Conservation (phyloP, 257 asterid species). For the Lycium barbarum region DNA sequence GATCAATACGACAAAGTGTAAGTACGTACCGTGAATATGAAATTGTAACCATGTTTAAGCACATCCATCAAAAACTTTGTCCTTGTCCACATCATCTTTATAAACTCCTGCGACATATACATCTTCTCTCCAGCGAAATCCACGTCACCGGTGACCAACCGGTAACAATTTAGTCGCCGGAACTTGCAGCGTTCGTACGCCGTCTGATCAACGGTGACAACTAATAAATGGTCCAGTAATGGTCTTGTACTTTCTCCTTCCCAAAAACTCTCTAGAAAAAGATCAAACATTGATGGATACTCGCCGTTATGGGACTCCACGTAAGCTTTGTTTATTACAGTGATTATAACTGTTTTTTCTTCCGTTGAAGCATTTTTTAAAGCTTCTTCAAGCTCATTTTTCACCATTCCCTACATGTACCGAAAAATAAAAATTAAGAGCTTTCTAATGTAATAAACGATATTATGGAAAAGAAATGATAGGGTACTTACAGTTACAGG, state of each 20-base stretch:
- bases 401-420: not conserved
- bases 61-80: constrained; percentile 60
- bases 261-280: constrained; percentile 85
- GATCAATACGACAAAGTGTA: too few relatives aligned
- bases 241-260: constrained; percentile 59
- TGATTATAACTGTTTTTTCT: constrained; percentile 65
- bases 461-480: not conserved
- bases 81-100: constrained; percentile 88
- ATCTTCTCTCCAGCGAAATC: constrained; percentile 62
- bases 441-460: not conserved
- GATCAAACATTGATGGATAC: constrained; percentile 71
- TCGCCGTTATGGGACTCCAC: constrained; percentile 53
- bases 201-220: constrained; percentile 68
- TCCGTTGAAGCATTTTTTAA: constrained; percentile 58
- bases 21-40: constrained; percentile 71
- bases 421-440: not conserved
- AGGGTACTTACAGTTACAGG: constrained; percentile 29
- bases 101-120: constrained; percentile 66
- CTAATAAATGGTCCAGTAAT: constrained; percentile 55
- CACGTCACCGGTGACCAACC: constrained; percentile 42
- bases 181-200: constrained; percentile 66
- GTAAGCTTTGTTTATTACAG: constrained; percentile 69
- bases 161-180: constrained; percentile 66
- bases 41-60: constrained; percentile 64
- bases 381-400: constrained; percentile 52